A percentile compares a stretch with the other conserved stretches of the same genome.
Conservation (phyloP, 345 rosid species). For the Aquilaria malaccensis region DNA sequence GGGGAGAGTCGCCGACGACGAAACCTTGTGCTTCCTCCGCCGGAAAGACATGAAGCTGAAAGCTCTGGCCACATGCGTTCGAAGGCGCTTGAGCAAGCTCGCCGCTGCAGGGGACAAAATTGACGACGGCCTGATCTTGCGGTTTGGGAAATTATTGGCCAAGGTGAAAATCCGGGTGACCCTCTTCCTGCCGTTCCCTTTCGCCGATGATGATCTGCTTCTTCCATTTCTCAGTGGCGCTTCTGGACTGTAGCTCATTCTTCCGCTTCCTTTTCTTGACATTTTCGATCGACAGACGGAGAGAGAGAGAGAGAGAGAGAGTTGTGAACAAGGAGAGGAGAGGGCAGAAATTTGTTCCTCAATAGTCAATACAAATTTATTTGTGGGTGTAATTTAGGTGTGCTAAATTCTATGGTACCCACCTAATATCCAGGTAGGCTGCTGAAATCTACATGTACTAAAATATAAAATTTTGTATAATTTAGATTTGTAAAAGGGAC, state of each 20-base stretch:
- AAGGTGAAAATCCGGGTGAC: slow-evolving; percentile 31
- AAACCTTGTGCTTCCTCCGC: slow-evolving; percentile 37
- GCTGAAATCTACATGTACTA: too few species aligned
- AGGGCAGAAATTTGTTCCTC: slow-evolving; percentile 8
- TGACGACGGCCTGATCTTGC: slow-evolving; percentile 26
- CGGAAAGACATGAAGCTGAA: slow-evolving; percentile 38
- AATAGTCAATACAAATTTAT: too few species aligned
- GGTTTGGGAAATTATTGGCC: too few species aligned
- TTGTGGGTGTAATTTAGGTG: too few species aligned
- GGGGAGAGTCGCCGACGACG: slow-evolving; percentile 40
- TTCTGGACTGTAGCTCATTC: slow-evolving; percentile 64
- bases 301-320: background rate
- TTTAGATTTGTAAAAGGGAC: too few species aligned
- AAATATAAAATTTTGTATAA: too few species aligned
- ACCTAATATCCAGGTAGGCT: too few species aligned
- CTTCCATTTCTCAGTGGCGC: slow-evolving; percentile 36
- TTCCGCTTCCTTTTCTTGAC: slow-evolving; percentile 54
- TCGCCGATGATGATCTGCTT: slow-evolving; percentile 3
- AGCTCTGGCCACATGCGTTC: slow-evolving; percentile 49
- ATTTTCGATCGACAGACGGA: slow-evolving; percentile 17
- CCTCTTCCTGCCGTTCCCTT: slow-evolving; percentile 21
- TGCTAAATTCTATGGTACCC: too few species aligned
- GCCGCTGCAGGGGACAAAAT: slow-evolving; percentile 28
- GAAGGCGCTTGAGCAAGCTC: slow-evolving; percentile 41
- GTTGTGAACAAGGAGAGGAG: slow-evolving; percentile 14